Evolutionary conservation across 371 early-diverging fungal species (phyloP), one percentile per base, ranked within the genome.

Genomic region (Syncephalis fuscata): DNA sequence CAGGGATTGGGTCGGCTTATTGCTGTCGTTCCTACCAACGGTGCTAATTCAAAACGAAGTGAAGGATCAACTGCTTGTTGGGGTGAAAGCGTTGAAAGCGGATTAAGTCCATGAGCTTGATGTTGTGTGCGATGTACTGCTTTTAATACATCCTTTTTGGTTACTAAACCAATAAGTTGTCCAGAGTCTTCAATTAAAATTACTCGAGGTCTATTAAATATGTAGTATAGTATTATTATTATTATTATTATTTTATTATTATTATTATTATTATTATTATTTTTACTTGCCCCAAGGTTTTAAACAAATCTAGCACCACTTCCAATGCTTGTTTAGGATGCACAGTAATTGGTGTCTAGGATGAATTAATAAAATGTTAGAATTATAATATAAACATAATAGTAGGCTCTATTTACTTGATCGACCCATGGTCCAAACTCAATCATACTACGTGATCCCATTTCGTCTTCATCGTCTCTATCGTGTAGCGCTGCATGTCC

Each of bases 231-330:
- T 32, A 39, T 23, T 39, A 37, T 20, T 19, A 39, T 45, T 50
- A 37, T 23, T 19, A 53, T 49, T 4, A 20, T 2, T 26, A 1
- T 16, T 22, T 17, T 20, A 19, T 24, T 27, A 17, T n/a, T n/a
- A n/a, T n/a, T n/a, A n/a, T n/a, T n/a, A n/a, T n/a, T n/a, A n/a
- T n/a, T n/a, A 32, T 32, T 11, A 11, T 32, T 11, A 32, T 7
- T 32, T 32, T 3, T 9, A 24, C 44, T 52, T 56, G 68, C 72
- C 91, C 96, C 47, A 96, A 63, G 59, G 90, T 87, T 45, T 84
- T 82, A 61, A 96, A 93, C 53, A 96, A 70, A 62, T 92, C 92
- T 55, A 80, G 65, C 0, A 86, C 89, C 0, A 88, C 78, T 51
- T 92, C 97, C 23, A 88, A 65, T 3, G 90, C 74, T n/a, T 81